Evolutionary conservation across 2,329 filamentous ascomycete species (phyloP), one percentile per base, ranked within the genome.

Genomic region (Penicillium expansum): DNA sequence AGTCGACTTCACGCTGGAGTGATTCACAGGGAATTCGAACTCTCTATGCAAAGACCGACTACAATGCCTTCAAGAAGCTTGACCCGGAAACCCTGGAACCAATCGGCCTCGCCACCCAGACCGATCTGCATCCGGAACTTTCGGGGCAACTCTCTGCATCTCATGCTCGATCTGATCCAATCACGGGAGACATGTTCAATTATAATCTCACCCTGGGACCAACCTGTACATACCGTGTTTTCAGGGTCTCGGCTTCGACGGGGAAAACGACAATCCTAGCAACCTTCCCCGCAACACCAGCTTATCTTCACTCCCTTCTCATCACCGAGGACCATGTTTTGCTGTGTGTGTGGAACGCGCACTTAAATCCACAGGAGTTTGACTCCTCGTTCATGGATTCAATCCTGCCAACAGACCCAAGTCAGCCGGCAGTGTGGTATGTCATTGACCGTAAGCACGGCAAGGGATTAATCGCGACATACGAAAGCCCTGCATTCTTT

Each of bases 271-370:
- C 85, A 0, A 86, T 94, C 18, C 80, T 95, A 0, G 90, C 90
- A 3, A 86, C 82, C 0, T 83, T 94, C 57, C 72, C 74, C 0
- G 71, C 74, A 4, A 76, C 78, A 3, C 70, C 88, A 0, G 86
- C 89, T 0, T 95, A 94, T 66, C 84, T 95, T n/a, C 91, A 95
- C 74, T 93, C 90, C 9, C 82, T 93, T 65, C 91, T 91, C 66
- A 73, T 95, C 27, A 88, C 89, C 0, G 76, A 84, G 16, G 84
- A 86, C 64, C 89, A 87, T 66, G 84, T 92, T 2, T 76, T 94
- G 0, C 76, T 95, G 5, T 92, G 88, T 67, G 75, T 94, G 1
- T 92, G 89, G 65, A 85, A 84, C 16, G 81, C 87, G 0, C 85
- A 86, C 37, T 75, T 83, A 9, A 92, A 91, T 66, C 70, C 58